Evolutionary conservation across 768 basidiomycete genomes (phyloP).

Genomic region (Collybia sp.): DNA sequence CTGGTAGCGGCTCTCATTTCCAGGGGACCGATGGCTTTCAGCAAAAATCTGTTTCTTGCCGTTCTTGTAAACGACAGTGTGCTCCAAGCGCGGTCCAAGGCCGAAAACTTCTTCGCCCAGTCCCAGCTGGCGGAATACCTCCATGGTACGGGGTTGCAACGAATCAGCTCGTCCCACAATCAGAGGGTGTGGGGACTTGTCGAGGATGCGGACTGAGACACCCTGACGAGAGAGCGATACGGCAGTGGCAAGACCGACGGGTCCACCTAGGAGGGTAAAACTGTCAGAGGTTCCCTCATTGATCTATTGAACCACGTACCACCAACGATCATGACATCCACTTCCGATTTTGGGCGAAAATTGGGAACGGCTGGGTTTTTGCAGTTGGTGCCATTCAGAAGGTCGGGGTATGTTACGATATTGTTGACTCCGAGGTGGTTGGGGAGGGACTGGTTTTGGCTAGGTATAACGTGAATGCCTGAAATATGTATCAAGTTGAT

Average conservation of each 20-base stretch:
- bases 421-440: slow-evolving; percentile 1
- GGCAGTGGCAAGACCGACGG: slow-evolving; percentile 29
- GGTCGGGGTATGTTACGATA: slow-evolving; percentile 2
- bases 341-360: slow-evolving; percentile 14
- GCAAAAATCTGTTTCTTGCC: slow-evolving; percentile 6
- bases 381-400: slow-evolving; percentile 6
- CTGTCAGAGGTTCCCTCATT: background rate
- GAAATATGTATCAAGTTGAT: no score
- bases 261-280: background rate
- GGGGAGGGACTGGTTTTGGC: slow-evolving; percentile 4
- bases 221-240: slow-evolving; percentile 39
- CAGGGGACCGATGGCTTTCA: slow-evolving; percentile 4
- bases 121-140: slow-evolving; percentile 34
- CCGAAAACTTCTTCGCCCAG: slow-evolving; percentile 3
- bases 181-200: slow-evolving; percentile 16
- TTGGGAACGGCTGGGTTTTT: slow-evolving; percentile 3
- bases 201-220: slow-evolving; percentile 38
- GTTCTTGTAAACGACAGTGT: slow-evolving; percentile 7
- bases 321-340: slow-evolving; percentile 45
- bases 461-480: background rate
- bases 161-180: slow-evolving; percentile 50
- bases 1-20: slow-evolving; percentile 4
- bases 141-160: slow-evolving; percentile 50
- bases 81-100: slow-evolving; percentile 5
- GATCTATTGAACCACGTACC: slow-evolving; percentile 34